These are phyloP conservation scores for Fusarium napiforme DNA, from an alignment of 2,329 filamentous ascomycete species.

Conservation along the genomic window DNA sequence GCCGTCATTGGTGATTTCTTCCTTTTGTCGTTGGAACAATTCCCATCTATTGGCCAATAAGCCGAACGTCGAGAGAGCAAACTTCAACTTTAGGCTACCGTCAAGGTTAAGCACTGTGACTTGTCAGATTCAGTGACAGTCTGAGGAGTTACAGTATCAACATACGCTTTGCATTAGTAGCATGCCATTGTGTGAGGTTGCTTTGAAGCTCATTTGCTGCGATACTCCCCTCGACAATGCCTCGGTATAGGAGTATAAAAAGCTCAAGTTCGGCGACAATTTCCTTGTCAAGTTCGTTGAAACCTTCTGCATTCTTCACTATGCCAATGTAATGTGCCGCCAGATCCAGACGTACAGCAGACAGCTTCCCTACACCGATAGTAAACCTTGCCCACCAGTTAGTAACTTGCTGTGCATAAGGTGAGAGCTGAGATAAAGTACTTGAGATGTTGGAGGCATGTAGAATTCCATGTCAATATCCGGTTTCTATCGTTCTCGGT, in stretches of 20 bases:
- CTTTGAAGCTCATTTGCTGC: neutral
- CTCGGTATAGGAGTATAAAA: neutral
- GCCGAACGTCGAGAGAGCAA: neutral
- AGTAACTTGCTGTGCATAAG: rapidly evolving
- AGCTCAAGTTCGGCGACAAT: neutral
- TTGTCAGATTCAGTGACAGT: rapidly evolving
- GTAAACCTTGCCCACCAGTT: neutral
- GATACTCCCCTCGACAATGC: neutral
- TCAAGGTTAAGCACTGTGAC: rapidly evolving
- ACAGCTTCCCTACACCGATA: neutral
- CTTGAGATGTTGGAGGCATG: neutral
- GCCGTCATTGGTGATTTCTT: rapidly evolving
- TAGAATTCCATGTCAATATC: neutral
- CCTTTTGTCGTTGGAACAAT: rapidly evolving
- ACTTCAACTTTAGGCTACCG: neutral
- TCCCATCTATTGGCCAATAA: neutral
- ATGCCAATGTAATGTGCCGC: neutral
- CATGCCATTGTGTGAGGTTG: neutral
- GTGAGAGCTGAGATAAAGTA: rapidly evolving
- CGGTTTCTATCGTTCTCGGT: neutral
- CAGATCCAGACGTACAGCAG: neutral
- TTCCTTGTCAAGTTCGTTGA: neutral
- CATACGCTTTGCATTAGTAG: rapidly evolving
- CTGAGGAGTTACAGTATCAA: rapidly evolving
- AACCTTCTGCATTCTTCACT: neutral